These are phyloP conservation scores for Lachnellula arida DNA, from an alignment of 2,329 filamentous ascomycete genomes.

Conservation along the genomic window DNA sequence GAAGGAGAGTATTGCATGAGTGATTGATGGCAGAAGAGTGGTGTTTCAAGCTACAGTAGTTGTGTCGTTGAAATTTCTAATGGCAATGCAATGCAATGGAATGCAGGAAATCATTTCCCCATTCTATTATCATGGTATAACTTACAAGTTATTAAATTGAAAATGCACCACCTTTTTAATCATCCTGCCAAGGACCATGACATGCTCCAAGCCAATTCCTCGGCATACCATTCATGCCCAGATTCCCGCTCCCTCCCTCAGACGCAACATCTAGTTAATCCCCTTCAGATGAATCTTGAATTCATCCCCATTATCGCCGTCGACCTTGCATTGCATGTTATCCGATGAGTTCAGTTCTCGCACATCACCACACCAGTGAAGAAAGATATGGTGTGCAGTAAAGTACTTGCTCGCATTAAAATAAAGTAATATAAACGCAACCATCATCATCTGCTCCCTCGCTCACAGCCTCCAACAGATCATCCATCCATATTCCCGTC, in stretches of 20 bases:
- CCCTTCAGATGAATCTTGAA: constrained; percentile 22
- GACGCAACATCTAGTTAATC: constrained; percentile 21
- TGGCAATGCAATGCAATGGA: background rate
- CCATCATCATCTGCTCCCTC: constrained; percentile 25
- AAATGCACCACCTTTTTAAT: constrained; percentile 14
- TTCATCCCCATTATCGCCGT: constrained; percentile 10
- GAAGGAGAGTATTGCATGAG: constrained; percentile 14
- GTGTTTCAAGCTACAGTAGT: too few species aligned
- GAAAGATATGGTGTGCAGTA: background rate
- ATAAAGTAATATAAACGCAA: constrained; percentile 19
- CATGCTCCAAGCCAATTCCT: constrained; percentile 17
- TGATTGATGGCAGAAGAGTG: too few species aligned
- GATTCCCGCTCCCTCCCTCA: constrained; percentile 12
- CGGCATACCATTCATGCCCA: constrained; percentile 21
- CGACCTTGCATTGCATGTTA: constrained; percentile 12
- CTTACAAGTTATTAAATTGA: background rate
- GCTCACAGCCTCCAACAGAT: constrained; percentile 8
- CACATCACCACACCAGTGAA: background rate
- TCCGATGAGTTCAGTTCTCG: too few species aligned
- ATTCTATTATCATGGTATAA: background rate
- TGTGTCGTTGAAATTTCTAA: too few species aligned
- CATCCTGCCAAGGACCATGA: constrained; percentile 20
- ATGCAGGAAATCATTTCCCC: background rate
- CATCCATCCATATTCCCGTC: constrained; percentile 13
- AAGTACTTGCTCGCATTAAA: constrained; percentile 17